Base-by-base conservation (phyloP, 2,329 filamentous ascomycete species). In the Verticillium zaregamsianum region DNA sequence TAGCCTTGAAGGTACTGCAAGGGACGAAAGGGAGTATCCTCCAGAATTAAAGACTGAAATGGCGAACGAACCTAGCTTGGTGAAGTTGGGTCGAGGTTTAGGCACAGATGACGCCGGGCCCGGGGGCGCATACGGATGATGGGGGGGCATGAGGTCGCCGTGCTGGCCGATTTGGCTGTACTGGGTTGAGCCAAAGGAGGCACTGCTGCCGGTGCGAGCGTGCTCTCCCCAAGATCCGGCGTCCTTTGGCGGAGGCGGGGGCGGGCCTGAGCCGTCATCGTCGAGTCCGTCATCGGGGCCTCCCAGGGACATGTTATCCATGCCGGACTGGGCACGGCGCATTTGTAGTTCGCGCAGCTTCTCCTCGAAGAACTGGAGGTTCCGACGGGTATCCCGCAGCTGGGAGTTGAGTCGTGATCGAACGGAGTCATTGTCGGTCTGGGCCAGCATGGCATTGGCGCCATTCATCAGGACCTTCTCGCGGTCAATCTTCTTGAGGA, bases 401-500 rank as follows among this genome's bases (percentile, higher is more conserved):
- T 97, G 93, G 66, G 89, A 90, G 73, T 98, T 94, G 75, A 97
- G 88, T 72, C 92, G 88, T 70, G 93, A 93, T 73, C 93, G 90
- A 67, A 98, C 94, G 65, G 88, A 86, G 69, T 93, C 90, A 77
- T 99, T 99, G 80, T 92, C 92, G 69, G 94, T 97, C 76, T 95
- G 93, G 79, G 93, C 90, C 78, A 93, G 90, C 93, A 99, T 97
- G 70, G 91, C 87, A 79, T 92, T 95, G 69, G 94, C 94, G 71
- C 92, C 94, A 77, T 91, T 91, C 82, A 99, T 95, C 73, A 98
- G 88, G 71, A 90, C 91, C 83, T 93, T 94, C 80, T 99, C 95
- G 76, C 94, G 89, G 83, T 97, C 92, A 78, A 99, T 98, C 90
- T 99, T 98, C 82, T 89, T 90, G 80, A 90, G 88, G 80, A 99